Evolutionary conservation across 2,329 filamentous ascomycete species (phyloP).

Genomic region (Ophiocordyceps australis): DNA sequence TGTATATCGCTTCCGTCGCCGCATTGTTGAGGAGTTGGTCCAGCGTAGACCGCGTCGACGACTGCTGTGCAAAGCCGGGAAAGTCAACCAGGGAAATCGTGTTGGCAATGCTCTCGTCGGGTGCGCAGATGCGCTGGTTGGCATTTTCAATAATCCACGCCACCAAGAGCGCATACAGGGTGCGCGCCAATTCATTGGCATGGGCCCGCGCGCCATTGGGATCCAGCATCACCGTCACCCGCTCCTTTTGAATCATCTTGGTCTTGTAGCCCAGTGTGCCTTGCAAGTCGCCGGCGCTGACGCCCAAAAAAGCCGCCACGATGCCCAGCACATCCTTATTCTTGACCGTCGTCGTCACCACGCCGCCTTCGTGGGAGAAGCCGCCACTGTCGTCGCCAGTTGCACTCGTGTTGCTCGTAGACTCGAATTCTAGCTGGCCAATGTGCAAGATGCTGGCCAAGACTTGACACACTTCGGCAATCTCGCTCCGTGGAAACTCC

Average conservation of each 20-base stretch:
- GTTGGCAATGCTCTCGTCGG: slow-evolving; percentile 78
- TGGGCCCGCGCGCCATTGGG: slow-evolving; percentile 77
- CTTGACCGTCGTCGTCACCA: slow-evolving; percentile 70
- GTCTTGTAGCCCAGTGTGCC: slow-evolving; percentile 87
- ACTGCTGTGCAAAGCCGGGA: slow-evolving; percentile 77
- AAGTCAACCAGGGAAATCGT: slow-evolving; percentile 94
- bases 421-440: slow-evolving; percentile 87
- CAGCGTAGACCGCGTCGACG: slow-evolving; percentile 65
- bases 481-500: slow-evolving; percentile 83
- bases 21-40: slow-evolving; percentile 93
- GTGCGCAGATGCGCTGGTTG: slow-evolving; percentile 75
- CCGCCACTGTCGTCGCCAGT: slow-evolving; percentile 84
- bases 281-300: slow-evolving; percentile 66
- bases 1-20: slow-evolving; percentile 80
- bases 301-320: slow-evolving; percentile 86
- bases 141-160: slow-evolving; percentile 86
- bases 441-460: slow-evolving; percentile 92
- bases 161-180: slow-evolving; percentile 82
- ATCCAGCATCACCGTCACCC: slow-evolving; percentile 97
- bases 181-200: slow-evolving; percentile 84
- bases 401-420: slow-evolving; percentile 58
- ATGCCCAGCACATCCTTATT: slow-evolving; percentile 82
- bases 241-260: slow-evolving; percentile 87
- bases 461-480: slow-evolving; percentile 92
- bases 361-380: slow-evolving; percentile 86